Conservation (phyloP, 1,284 basidiomycete species). For the Singerocomus rubriflavus region DNA sequence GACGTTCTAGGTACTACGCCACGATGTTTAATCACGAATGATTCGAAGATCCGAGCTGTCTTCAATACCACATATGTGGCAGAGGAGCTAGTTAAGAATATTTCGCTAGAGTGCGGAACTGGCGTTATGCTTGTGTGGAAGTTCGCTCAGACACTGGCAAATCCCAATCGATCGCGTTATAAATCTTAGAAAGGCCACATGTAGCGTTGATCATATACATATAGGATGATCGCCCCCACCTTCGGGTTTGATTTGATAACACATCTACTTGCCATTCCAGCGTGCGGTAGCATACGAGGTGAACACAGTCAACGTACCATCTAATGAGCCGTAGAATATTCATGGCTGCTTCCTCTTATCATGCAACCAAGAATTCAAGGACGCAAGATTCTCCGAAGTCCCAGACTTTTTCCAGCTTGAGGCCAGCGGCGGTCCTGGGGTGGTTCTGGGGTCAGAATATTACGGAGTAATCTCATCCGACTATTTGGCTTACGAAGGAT, state of each 20-base stretch:
- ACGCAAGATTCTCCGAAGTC: conserved; percentile 31
- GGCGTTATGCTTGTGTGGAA: conserved; percentile 63
- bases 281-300: too few relatives aligned
- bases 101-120: conserved; percentile 36
- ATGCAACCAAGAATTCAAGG: conserved; percentile 31
- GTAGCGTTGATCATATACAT: background rate
- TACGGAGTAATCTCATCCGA: background rate
- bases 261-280: too few relatives aligned
- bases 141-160: conserved; percentile 29
- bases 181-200: background rate
- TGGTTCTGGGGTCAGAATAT: conserved; percentile 3
- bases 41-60: too few relatives aligned
- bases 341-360: background rate
- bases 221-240: background rate
- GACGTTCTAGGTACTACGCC: too few relatives aligned
- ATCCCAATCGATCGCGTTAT: background rate
- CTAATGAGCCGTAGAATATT: background rate
- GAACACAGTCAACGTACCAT: too few relatives aligned
- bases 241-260: too few relatives aligned
- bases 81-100: too few relatives aligned
- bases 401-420: conserved; percentile 34
- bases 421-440: conserved; percentile 14
- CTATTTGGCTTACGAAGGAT: conserved; percentile 27
- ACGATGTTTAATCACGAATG: too few relatives aligned
- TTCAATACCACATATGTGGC: too few relatives aligned